phyloP scores from a whole-genome alignment of 108 stramenopile species.

The Hondaea fermentalgiana region DNA sequence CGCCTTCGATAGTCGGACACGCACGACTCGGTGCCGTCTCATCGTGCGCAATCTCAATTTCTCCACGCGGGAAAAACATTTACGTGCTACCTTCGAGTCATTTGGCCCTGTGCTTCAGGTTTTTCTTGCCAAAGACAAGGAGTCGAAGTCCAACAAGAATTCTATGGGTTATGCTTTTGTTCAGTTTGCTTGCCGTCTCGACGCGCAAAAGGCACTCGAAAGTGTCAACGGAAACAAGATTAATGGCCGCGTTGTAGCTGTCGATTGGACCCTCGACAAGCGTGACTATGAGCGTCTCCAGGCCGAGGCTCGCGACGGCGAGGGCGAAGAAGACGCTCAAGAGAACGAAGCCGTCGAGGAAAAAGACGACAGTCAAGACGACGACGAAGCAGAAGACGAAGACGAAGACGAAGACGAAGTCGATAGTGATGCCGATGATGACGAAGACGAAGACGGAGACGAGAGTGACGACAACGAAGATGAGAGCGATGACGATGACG shows the following conservation, averaged over 20 bases:
- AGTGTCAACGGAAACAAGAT: constrained; percentile 46
- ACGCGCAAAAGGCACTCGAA: constrained; percentile 62
- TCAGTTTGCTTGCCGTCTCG: constrained; percentile 58
- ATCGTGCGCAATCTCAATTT: constrained; percentile 81
- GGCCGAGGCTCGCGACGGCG: not conserved
- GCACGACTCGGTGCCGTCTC: constrained; percentile 39
- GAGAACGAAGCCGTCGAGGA: no score
- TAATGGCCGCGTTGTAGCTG: constrained; percentile 67
- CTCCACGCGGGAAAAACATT: constrained; percentile 61
- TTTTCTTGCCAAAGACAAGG: constrained; percentile 56
- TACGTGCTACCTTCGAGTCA: constrained; percentile 46
- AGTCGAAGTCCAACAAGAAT: constrained; percentile 19
- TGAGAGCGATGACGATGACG: constrained; percentile 23
- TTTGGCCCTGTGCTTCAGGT: constrained; percentile 64
- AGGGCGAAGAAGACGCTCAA: not conserved
- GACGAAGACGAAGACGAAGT: constrained; percentile 21
- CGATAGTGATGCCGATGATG: not conserved
- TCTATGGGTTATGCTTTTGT: constrained; percentile 77
- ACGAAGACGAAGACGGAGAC: constrained; percentile 27
- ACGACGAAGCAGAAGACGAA: constrained; percentile 18
- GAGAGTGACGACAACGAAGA: constrained; percentile 29
- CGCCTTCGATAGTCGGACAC: not conserved
- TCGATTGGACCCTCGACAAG: constrained; percentile 70
- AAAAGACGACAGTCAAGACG: constrained; percentile 8
- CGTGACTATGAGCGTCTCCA: constrained; percentile 55